Conservation (phyloP, 306 rosid genomes). For the Biancaea sappan region DNA sequence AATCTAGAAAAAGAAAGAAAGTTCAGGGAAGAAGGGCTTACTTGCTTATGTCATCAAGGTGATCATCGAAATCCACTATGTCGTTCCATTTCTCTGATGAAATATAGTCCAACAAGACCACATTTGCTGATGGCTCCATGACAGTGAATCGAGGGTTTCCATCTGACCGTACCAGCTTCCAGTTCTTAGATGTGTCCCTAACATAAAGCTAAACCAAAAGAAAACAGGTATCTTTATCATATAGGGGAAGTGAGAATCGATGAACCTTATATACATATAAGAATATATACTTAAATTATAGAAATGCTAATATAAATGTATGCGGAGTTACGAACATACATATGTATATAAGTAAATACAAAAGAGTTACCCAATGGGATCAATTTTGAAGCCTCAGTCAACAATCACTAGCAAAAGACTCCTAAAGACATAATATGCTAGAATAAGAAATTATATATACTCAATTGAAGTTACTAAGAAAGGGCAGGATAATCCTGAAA, state of each 20-base stretch:
- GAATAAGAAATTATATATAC: background rate
- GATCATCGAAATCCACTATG: conserved; percentile 89
- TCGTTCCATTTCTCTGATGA: conserved; percentile 76
- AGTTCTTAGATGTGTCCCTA: conserved; percentile 82
- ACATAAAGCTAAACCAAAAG: conserved; percentile 64
- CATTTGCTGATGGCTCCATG: conserved; percentile 84
- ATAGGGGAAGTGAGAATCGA: background rate
- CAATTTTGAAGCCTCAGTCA: background rate
- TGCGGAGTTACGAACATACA: background rate
- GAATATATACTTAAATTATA: conserved; percentile 8
- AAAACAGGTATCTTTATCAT: conserved; percentile 17
- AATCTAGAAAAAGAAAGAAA: conserved; percentile 13
- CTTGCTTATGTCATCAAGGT: conserved; percentile 97
- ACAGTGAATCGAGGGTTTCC: conserved; percentile 60
- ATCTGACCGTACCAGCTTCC: conserved; percentile 78
- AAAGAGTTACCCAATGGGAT: background rate
- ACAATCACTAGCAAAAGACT: background rate
- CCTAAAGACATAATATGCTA: background rate
- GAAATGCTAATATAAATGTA: background rate
- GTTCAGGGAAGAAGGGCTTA: conserved; percentile 31
- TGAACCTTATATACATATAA: background rate
- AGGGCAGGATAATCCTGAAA: background rate
- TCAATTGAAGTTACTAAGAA: background rate
- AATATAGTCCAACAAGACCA: conserved; percentile 77
- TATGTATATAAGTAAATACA: background rate